phyloP scores from a whole-genome alignment of 192 early-diverging fungal species.

The Mortierella antarctica region DNA sequence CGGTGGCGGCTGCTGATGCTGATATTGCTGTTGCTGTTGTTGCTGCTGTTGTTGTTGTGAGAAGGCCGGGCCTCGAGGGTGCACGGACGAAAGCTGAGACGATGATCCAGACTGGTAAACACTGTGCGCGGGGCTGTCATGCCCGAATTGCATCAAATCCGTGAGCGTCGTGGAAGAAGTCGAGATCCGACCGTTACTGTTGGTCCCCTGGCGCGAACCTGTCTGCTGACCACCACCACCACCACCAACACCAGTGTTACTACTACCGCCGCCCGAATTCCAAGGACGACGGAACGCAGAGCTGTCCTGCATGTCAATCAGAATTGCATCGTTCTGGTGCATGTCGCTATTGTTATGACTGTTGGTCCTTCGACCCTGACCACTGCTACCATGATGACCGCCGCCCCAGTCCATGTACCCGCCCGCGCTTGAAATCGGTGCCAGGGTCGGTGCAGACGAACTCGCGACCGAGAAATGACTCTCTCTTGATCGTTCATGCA shows the following conservation, averaged over 20 bases:
- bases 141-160: too few species aligned
- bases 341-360: slow-evolving; percentile 1
- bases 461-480: not conserved
- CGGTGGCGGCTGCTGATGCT: not conserved
- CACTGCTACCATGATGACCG: too few species aligned
- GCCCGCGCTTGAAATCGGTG: too few species aligned
- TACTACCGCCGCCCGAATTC: too few species aligned
- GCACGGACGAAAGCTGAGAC: not conserved
- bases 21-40: slow-evolving; percentile 1
- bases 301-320: too few species aligned
- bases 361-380: not conserved
- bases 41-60: not conserved
- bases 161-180: not conserved
- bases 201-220: not conserved
- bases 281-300: too few species aligned
- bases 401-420: too few species aligned
- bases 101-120: too few species aligned
- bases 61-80: not conserved
- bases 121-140: too few species aligned
- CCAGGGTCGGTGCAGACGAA: not conserved
- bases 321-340: not conserved
- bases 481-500: not conserved
- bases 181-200: not conserved
- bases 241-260: not conserved
- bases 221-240: not conserved